Evolutionary conservation across 306 rosid species (phyloP).

Genomic region (Quercus wislizeni): DNA sequence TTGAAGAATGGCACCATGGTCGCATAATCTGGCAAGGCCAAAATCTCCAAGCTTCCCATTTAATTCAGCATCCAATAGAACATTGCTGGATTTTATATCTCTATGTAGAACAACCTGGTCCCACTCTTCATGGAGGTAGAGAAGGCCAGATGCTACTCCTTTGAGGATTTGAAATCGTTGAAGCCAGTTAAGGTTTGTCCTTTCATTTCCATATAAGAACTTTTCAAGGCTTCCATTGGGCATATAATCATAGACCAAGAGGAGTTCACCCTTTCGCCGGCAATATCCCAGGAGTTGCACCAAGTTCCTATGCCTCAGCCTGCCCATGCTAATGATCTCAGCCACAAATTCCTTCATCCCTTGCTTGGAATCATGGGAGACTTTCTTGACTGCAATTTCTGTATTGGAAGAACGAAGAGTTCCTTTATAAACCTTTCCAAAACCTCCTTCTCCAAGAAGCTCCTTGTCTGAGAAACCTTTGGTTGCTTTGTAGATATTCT

Average conservation of each 20-base stretch:
- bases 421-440: conserved; percentile 73
- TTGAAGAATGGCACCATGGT: conserved; percentile 53
- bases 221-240: conserved; percentile 69
- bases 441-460: conserved; percentile 66
- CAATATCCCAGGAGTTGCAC: conserved; percentile 66
- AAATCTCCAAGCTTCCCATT: conserved; percentile 70
- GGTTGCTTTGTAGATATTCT: conserved; percentile 51
- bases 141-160: conserved; percentile 53
- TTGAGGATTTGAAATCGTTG: conserved; percentile 51
- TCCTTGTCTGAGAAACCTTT: conserved; percentile 55
- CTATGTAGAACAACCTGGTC: conserved; percentile 72
- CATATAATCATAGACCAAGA: conserved; percentile 69
- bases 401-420: conserved; percentile 38
- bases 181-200: conserved; percentile 45
- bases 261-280: conserved; percentile 55
- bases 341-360: conserved; percentile 38
- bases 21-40: conserved; percentile 62
- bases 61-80: conserved; percentile 49
- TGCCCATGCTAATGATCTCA: conserved; percentile 30
- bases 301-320: conserved; percentile 65
- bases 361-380: conserved; percentile 66
- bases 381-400: conserved; percentile 66
- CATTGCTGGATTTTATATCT: conserved; percentile 74
- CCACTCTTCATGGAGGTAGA: conserved; percentile 69
- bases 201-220: conserved; percentile 35